These are phyloP conservation scores for Gyrodon tennesseensis DNA, from an alignment of 1,284 basidiomycete species.

Conservation along the genomic window DNA sequence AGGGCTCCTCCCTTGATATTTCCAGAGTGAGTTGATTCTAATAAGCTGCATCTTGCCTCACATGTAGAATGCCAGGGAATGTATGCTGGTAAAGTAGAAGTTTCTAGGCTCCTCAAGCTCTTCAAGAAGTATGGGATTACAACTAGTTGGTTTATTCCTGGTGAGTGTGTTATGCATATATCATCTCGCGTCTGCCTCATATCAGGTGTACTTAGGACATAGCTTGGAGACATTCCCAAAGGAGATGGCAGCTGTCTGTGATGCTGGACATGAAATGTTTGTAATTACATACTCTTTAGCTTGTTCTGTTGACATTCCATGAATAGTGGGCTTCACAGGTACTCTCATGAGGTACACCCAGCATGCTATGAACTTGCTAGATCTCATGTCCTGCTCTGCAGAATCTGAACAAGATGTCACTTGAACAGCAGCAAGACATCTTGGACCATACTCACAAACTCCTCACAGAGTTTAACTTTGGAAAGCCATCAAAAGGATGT, in stretches of 20 bases:
- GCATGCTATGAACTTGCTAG: not conserved
- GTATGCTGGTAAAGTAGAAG: conserved; percentile 73
- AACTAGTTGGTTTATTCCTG: conserved; percentile 72
- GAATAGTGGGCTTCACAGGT: conserved; percentile 66
- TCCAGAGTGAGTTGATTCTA: conserved; percentile 45
- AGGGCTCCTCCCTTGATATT: conserved; percentile 66
- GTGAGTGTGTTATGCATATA: conserved; percentile 37
- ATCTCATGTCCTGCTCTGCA: conserved; percentile 33
- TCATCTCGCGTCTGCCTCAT: conserved; percentile 1
- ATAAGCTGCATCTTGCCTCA: not conserved
- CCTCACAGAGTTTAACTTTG: conserved; percentile 68
- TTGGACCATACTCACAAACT: conserved; percentile 67
- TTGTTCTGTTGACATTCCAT: conserved; percentile 6
- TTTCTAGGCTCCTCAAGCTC: conserved; percentile 65
- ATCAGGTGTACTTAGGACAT: conserved; percentile 51
- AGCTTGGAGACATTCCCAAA: conserved; percentile 69
- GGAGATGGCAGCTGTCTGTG: conserved; percentile 63
- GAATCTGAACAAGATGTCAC: conserved; percentile 64
- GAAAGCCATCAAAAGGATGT: conserved; percentile 63
- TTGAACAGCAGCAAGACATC: conserved; percentile 72
- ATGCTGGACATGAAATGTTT: conserved; percentile 69
- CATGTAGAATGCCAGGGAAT: conserved; percentile 51
- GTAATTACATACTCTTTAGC: conserved; percentile 25
- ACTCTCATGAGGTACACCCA: conserved; percentile 64
- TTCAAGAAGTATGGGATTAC: conserved; percentile 73